Evolutionary conservation across 1,284 basidiomycete genomes (phyloP), one percentile per base, ranked within the genome.

Genomic region (Boletus smithii): DNA sequence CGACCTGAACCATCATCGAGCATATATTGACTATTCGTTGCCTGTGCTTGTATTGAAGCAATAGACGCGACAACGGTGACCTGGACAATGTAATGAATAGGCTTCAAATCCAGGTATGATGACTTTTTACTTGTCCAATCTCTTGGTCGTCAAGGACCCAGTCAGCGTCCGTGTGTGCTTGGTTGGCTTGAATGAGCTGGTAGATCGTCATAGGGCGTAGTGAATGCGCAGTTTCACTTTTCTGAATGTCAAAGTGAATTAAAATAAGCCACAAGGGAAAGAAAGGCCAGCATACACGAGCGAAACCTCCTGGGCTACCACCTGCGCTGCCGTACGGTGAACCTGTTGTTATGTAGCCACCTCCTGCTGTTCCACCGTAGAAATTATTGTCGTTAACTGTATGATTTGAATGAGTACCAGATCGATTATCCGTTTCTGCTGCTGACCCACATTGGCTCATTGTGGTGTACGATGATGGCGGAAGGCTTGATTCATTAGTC

Each of bases 1-100:
- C 76, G 75, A 3, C 91, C 95, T 1, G 91, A 92, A 4, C 93
- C 93, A 64, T 99, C 95, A 54, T 95, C 90, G 8, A 99, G 70
- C 53, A 74, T 71, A 66, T 92, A 95, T 18, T 83, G 80, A 44
- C 82, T 79, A 57, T 95, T 95, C 3, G 94, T 98, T 1, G 89
- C 76, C 53, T 91, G 85, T 14, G 72, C 71, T 46, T 83, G 75
- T 36, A 87, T 74, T 38, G 81, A 82, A 16, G 84, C 73, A 8
- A 97, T 83, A 57, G 88, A 81, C 1, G 82, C 95, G n/a, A 98
- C 88, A 44, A 95, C 64, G 1, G 82, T 81, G 5, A 87, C 70
- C 85, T 88, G 23, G 10, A 50, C 5, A 42, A 33, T 35, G 44
- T 31, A 8, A 16, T 49, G 3, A 38, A 24, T 31, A 41, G 8